A percentile compares a stretch with the other conserved stretches of the same genome.
Conservation (phyloP, 73 alveolate species). For the Loxodes magnus region DNA sequence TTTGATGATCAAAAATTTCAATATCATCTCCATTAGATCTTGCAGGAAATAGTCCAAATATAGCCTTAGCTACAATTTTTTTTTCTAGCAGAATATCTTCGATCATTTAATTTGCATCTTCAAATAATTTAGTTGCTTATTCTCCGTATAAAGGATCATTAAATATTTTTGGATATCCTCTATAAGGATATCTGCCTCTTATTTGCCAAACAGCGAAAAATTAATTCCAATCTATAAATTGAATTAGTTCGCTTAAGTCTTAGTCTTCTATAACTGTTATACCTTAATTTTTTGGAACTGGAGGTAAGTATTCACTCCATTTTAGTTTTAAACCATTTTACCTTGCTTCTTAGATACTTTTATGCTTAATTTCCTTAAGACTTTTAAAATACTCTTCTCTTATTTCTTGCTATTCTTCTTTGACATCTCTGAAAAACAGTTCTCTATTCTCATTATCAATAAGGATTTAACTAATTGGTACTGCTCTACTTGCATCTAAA, state of each 20-base stretch:
- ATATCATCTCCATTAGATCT: conserved; percentile 65
- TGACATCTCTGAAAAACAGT: conserved; percentile 28
- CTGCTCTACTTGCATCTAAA: conserved; percentile 71
- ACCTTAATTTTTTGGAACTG: conserved; percentile 21
- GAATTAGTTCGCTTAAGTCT: conserved; percentile 40
- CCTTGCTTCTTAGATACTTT: conserved; percentile 40
- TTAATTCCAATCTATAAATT: conserved; percentile 73
- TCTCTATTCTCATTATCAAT: conserved; percentile 23
- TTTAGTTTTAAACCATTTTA: conserved; percentile 17
- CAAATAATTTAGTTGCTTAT: conserved; percentile 61
- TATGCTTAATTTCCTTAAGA: conserved; percentile 36
- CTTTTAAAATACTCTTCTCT: conserved; percentile 54
- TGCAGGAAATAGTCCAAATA: conserved; percentile 54
- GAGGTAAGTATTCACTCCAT: conserved; percentile 16
- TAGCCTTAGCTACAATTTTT: conserved; percentile 31
- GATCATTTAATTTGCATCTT: conserved; percentile 56
- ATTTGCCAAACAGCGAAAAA: conserved; percentile 70
- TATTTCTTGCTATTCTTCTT: conserved; percentile 57
- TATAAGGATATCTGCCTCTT: conserved; percentile 79
- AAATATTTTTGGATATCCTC: conserved; percentile 71
- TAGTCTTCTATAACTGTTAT: conserved; percentile 21
- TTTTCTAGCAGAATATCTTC: conserved; percentile 19
- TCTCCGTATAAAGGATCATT: conserved; percentile 50
- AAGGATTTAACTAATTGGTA: conserved; percentile 50
- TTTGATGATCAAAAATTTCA: conserved; percentile 30